Evolutionary conservation across 371 early-diverging fungal genomes (phyloP), one percentile per base, ranked within the genome.

Genomic region (Polyrhizophydium stewartii): DNA sequence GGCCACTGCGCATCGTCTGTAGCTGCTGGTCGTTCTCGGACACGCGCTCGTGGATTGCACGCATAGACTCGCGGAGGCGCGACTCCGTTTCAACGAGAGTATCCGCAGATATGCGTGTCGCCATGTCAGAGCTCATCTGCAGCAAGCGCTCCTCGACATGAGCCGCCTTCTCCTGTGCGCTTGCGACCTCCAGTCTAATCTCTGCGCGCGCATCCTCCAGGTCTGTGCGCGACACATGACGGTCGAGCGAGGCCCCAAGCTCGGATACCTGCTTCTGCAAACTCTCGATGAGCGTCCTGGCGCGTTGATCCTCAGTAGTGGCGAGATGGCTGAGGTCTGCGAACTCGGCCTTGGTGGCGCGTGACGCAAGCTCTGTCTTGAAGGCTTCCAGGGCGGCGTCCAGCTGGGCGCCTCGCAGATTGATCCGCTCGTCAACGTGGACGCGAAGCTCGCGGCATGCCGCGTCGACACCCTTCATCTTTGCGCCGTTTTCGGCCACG

Each of bases 321-420:
- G 47, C 25, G 6, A 22, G 10, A 16, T 25, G 50, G 2, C 1
- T 10, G 25, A 30, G 3, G 12, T 24, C 50, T 3, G 12, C 28
- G 31, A 50, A 27, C 25, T 50, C 50, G 27, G 3, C 16, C 25
- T 25, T 2, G 28, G 25, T 61, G 19, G 61, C 40, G 2, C 72
- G 50, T 32, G 51, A 25, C 24, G 55, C 61, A 13, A 76, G 66
- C 59, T 76, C 76, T 30, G 58, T 43, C 41, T 69, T 72, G 61
- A 73, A 65, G 1, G 71, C 69, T 25, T 65, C 58, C 53, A 76
- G 45, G 19, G 76, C 59, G 21, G 55, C 55, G 38, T 76, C 76
- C 1, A 65, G n/a, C 56, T 69, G 69, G 17, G 71, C 25, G 3
- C 65, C 32, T 17, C 67, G 37, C 31, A 63, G 38, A 50, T 70